Evolutionary conservation across 805 yeast genomes (phyloP), one percentile per base, ranked within the genome.

Genomic region (Starmerella tilneyi): DNA sequence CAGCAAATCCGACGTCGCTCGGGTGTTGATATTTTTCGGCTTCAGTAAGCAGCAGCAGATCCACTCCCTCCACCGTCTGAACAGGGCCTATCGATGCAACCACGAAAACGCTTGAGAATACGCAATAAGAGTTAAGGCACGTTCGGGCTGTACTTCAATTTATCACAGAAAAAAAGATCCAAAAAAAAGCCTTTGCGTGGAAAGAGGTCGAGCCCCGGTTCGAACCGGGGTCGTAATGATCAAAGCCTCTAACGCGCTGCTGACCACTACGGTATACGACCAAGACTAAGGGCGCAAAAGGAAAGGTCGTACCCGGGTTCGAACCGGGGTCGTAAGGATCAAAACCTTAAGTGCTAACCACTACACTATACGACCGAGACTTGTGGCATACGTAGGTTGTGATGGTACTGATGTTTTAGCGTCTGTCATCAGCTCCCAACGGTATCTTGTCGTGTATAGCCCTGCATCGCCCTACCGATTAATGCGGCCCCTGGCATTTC

Each of bases 321-420:
- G 40, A 36, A 36, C 40, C 40, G 40, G 40, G 40, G 40, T 36
- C 40, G 40, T 36, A 30, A 36, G 40, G 40, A 36, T 36, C 40
- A 36, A 36, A 36, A 36, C 40, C 40, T 36, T 30, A 36, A 36
- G 40, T 36, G 40, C 40, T 36, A 36, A 36, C 40, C 40, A 36
- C 40, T 36, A 36, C 40, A 36, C 40, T 36, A 36, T 36, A 36
- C 40, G 40, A 36, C 40, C 40, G 29, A 36, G 8, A 5, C 40
- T 24, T 24, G 9, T 19, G 6, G 12, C 9, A 13, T 2, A 8
- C 9, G 12, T 19, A 20, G 38, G 13, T 13, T 8, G n/a, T n/a
- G n/a, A n/a, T n/a, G n/a, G n/a, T n/a, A n/a, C n/a, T n/a, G n/a
- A n/a, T n/a, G n/a, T n/a, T n/a, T n/a, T n/a, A n/a, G n/a, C n/a